A percentile compares a stretch with the other conserved stretches of the same genome.
phyloP scores from a whole-genome alignment of 441 rosid genomes.

The Metrosideros polymorpha region DNA sequence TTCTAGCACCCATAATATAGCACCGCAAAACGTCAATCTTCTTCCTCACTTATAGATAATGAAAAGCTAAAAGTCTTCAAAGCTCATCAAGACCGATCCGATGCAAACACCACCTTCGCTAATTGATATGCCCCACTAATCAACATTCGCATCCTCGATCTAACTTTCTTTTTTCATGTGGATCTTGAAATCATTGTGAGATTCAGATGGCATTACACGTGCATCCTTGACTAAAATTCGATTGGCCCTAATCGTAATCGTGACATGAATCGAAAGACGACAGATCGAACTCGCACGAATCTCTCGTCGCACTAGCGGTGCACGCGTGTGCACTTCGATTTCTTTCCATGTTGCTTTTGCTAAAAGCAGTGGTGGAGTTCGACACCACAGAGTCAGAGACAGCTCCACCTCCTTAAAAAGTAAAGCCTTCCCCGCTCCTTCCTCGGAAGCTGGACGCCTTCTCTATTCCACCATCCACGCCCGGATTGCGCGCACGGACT shows the following conservation, averaged over 20 bases:
- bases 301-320: neutral
- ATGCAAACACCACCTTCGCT: neutral
- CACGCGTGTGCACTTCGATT: neutral
- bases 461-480: neutral
- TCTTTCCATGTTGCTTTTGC: neutral
- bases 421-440: neutral
- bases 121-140: neutral
- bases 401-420: neutral
- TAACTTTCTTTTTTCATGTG: neutral
- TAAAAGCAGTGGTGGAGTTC: neutral
- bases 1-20: neutral
- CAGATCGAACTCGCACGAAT: neutral
- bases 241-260: neutral
- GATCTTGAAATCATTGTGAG: neutral
- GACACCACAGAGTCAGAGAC: neutral
- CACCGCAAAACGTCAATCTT: neutral
- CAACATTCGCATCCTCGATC: neutral
- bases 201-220: neutral
- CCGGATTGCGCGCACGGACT: no score
- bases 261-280: neutral
- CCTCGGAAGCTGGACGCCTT: neutral
- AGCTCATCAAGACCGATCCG: neutral
- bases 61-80: neutral
- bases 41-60: neutral
- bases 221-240: neutral